phyloP scores from a whole-genome alignment of 2,329 filamentous ascomycete genomes.

The Trichoderma guizhouense region DNA sequence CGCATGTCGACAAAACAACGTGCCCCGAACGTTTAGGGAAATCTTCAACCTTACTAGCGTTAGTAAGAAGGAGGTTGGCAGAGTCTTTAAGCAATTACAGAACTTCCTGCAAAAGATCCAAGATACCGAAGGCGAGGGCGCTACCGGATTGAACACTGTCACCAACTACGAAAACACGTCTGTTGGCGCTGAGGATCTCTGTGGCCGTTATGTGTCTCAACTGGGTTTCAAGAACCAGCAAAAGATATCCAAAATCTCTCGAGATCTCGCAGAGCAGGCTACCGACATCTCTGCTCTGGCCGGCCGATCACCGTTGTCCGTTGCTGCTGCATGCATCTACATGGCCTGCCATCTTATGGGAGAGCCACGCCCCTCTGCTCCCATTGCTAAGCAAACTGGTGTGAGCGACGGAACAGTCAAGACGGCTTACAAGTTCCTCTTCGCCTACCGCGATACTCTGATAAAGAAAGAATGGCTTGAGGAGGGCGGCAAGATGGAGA shows the following conservation, averaged over 20 bases:
- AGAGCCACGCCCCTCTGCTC: constrained; percentile 73
- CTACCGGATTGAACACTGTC: constrained; percentile 52
- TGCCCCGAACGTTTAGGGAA: constrained; percentile 88
- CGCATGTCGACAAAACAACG: constrained; percentile 83
- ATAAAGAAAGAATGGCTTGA: constrained; percentile 73
- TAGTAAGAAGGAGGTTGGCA: constrained; percentile 93
- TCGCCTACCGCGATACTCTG: constrained; percentile 68
- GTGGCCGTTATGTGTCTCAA: constrained; percentile 83
- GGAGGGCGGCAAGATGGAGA: constrained; percentile 67
- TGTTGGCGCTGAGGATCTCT: constrained; percentile 79
- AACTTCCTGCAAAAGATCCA: constrained; percentile 77
- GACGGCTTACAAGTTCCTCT: constrained; percentile 88
- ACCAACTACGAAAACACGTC: constrained; percentile 72
- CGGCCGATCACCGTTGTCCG: constrained; percentile 88
- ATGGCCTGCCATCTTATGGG: constrained; percentile 88
- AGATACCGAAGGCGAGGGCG: constrained; percentile 50
- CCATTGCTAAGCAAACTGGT: constrained; percentile 78
- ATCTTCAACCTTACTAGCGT: constrained; percentile 92
- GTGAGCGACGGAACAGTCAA: constrained; percentile 97
- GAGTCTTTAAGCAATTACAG: constrained; percentile 91
- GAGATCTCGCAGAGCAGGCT: constrained; percentile 74
- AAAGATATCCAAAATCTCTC: constrained; percentile 74
- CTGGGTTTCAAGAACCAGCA: constrained; percentile 70
- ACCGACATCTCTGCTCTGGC: constrained; percentile 76
- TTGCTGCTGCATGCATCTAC: constrained; percentile 94